Conservation (phyloP, 768 basidiomycete genomes). For the Cubamyces lactineus region DNA sequence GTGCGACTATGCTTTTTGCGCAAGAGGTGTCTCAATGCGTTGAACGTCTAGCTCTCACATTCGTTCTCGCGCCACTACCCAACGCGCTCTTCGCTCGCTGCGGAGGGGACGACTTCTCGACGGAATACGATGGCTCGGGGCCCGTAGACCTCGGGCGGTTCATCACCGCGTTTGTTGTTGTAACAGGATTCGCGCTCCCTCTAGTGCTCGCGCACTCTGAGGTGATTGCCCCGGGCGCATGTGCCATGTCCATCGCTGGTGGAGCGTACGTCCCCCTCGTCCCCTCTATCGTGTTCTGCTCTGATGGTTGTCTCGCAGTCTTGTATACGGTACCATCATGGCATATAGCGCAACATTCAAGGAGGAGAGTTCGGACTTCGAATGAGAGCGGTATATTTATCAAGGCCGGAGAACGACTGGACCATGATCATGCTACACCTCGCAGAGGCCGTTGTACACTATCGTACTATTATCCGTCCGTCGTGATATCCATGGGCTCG, state of each 20-base stretch:
- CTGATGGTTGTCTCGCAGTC: slow-evolving; percentile 39
- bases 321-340: slow-evolving; percentile 90
- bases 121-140: slow-evolving; percentile 70
- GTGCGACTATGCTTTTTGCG: slow-evolving; percentile 33
- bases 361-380: slow-evolving; percentile 82
- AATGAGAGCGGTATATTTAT: slow-evolving; percentile 41
- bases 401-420: slow-evolving; percentile 14
- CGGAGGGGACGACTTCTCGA: slow-evolving; percentile 84
- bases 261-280: slow-evolving; percentile 65
- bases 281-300: background rate
- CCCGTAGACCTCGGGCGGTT: slow-evolving; percentile 93
- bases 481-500: slow-evolving; percentile 15
- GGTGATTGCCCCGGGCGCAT: slow-evolving; percentile 82
- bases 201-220: slow-evolving; percentile 91
- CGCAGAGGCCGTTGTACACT: slow-evolving; percentile 27
- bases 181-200: slow-evolving; percentile 92
- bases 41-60: slow-evolving; percentile 72
- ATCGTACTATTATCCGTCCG: slow-evolving; percentile 23
- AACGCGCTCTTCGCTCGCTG: slow-evolving; percentile 95
- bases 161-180: slow-evolving; percentile 86
- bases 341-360: slow-evolving; percentile 85
- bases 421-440: slow-evolving; percentile 24
- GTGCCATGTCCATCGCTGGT: slow-evolving; percentile 92
- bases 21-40: background rate
- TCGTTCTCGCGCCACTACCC: slow-evolving; percentile 93